These are phyloP conservation scores for Podosphaera xanthii DNA, from an alignment of 2,329 filamentous ascomycete species.

Conservation along the genomic window DNA sequence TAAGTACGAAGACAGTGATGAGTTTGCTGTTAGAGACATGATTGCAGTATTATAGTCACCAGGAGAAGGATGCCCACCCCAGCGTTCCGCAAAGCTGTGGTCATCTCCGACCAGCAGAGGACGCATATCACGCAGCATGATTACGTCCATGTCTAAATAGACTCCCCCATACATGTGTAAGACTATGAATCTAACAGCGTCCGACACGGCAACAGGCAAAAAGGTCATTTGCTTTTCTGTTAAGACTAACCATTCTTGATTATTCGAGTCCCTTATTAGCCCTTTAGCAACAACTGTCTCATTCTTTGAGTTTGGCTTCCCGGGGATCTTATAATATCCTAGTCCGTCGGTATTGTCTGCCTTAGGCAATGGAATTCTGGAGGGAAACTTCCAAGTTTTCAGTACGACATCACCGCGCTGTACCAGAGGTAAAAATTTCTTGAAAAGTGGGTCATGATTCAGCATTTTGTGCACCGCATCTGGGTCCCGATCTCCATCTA, in stretches of 20 bases:
- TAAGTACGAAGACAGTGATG: conserved; percentile 29
- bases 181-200: conserved; percentile 30
- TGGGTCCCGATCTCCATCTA: conserved; percentile 28
- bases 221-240: conserved; percentile 32
- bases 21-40: conserved; percentile 32
- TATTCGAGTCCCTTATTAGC: conserved; percentile 24
- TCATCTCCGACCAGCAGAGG: conserved; percentile 25
- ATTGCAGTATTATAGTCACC: conserved; percentile 34
- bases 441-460: conserved; percentile 26
- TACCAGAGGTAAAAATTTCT: conserved; percentile 28
- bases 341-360: conserved; percentile 25
- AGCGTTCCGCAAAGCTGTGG: conserved; percentile 30
- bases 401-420: conserved; percentile 28
- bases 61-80: conserved; percentile 27
- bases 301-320: conserved; percentile 18
- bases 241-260: conserved; percentile 29
- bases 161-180: conserved; percentile 29
- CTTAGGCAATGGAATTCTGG: conserved; percentile 26
- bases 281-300: conserved; percentile 24
- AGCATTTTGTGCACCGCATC: conserved; percentile 28
- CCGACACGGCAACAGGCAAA: conserved; percentile 31
- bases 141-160: conserved; percentile 32
- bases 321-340: conserved; percentile 25
- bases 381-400: conserved; percentile 30
- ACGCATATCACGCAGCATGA: conserved; percentile 31